Conservation (phyloP, 2,329 filamentous ascomycete genomes). For the Fusarium vanettenii region DNA sequence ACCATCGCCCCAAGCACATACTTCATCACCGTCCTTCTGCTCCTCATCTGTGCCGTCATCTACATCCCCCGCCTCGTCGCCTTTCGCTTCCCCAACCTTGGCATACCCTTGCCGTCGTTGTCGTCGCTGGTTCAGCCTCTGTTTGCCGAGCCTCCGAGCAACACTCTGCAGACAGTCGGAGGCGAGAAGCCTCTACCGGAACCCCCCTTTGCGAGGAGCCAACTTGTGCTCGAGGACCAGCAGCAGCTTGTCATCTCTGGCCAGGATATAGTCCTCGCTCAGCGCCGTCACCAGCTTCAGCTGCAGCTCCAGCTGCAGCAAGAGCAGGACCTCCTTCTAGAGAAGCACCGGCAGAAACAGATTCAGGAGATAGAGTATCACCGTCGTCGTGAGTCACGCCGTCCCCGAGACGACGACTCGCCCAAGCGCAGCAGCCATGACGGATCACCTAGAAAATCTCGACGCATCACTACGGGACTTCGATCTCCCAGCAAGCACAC, state of each 20-base stretch:
- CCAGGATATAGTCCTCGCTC: slow-evolving; percentile 45
- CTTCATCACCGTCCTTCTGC: slow-evolving; percentile 62
- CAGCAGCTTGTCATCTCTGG: slow-evolving; percentile 48
- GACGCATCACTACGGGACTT: slow-evolving; percentile 67
- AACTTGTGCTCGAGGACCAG: slow-evolving; percentile 49
- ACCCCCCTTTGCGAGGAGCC: slow-evolving; percentile 36
- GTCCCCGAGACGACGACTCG: neutral
- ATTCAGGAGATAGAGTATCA: slow-evolving; percentile 32
- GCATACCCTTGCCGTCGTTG: slow-evolving; percentile 48
- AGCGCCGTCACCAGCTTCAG: slow-evolving; percentile 34
- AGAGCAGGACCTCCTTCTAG: slow-evolving; percentile 21
- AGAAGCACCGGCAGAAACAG: slow-evolving; percentile 36
- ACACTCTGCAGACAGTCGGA: neutral
- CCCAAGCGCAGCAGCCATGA: slow-evolving; percentile 36
- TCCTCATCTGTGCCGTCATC: slow-evolving; percentile 63
- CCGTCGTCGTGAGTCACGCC: slow-evolving; percentile 25
- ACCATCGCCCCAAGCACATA: slow-evolving; percentile 69
- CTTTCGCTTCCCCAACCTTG: slow-evolving; percentile 48
- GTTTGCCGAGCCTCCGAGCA: slow-evolving; percentile 23
- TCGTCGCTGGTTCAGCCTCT: slow-evolving; percentile 33
- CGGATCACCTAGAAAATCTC: slow-evolving; percentile 55
- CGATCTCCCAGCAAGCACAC: slow-evolving; percentile 60
- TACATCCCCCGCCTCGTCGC: slow-evolving; percentile 56
- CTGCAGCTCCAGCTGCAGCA: slow-evolving; percentile 29
- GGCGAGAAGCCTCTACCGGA: slow-evolving; percentile 44